Conservation (phyloP, 345 rosid genomes). For the Salix viminalis region DNA sequence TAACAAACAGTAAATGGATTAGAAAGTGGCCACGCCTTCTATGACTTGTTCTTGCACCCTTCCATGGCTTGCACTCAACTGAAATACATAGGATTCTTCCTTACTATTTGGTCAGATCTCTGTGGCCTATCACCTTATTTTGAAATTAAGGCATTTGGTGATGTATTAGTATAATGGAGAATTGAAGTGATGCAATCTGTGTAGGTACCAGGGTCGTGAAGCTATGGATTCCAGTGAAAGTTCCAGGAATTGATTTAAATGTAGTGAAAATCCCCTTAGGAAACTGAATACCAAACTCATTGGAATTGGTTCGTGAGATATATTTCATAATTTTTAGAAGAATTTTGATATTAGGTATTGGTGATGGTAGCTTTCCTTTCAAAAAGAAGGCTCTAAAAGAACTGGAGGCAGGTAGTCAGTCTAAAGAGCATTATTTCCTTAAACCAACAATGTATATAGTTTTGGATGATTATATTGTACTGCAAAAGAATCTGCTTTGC, state of each 20-base stretch:
- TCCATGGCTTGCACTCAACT: too few relatives aligned
- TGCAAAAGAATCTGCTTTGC: neutral
- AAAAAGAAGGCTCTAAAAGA: neutral
- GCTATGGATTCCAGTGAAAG: neutral
- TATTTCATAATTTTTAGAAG: neutral
- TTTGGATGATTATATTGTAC: neutral
- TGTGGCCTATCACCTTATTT: neutral
- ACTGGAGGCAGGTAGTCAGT: neutral
- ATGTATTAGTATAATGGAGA: neutral
- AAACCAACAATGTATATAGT: neutral
- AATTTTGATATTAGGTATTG: neutral
- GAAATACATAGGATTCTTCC: too few relatives aligned
- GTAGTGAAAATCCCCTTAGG: neutral
- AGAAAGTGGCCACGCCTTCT: too few relatives aligned
- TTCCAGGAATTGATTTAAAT: neutral
- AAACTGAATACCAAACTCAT: neutral
- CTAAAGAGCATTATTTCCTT: neutral
- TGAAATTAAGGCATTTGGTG: neutral
- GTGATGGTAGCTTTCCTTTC: neutral
- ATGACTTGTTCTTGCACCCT: too few relatives aligned
- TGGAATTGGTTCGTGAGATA: neutral
- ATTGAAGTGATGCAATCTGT: neutral
- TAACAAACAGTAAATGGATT: too few relatives aligned
- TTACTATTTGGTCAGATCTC: too few relatives aligned
- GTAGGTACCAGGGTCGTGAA: neutral